These are phyloP conservation scores for Zangia roseola DNA, from an alignment of 768 basidiomycete species.

Conservation along the genomic window DNA sequence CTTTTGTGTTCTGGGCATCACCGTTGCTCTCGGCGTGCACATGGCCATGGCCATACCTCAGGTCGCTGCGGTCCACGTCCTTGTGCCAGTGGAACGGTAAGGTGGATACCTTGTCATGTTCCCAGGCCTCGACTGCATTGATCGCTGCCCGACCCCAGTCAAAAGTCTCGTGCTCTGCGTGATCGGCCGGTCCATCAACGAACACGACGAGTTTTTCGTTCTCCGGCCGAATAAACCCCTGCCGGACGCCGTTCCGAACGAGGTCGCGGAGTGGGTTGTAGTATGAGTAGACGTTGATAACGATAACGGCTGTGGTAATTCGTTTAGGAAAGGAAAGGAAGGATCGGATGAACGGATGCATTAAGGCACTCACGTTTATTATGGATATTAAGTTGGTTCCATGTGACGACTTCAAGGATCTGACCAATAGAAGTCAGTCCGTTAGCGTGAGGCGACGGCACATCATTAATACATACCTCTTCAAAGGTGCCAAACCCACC, in stretches of 20 bases:
- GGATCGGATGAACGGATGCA: not conserved
- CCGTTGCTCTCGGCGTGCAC: not conserved
- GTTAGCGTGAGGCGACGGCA: conserved; percentile 3
- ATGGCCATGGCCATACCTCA: conserved; percentile 16
- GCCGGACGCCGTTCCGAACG: conserved; percentile 61
- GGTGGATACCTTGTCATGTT: conserved; percentile 29
- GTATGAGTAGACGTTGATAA: conserved; percentile 84
- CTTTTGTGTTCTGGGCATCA: conserved; percentile 1
- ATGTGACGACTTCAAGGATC: conserved; percentile 91
- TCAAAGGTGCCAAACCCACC: conserved; percentile 97
- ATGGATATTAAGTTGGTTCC: conserved; percentile 91
- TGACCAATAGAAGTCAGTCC: conserved; percentile 25
- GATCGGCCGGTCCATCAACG: conserved; percentile 67
- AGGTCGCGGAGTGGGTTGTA: conserved; percentile 81
- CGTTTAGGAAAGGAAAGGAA: not conserved
- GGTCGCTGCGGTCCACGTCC: conserved; percentile 35
- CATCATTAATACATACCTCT: conserved; percentile 48
- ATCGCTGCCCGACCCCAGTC: conserved; percentile 80
- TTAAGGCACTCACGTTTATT: conserved; percentile 61
- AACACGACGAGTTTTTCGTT: conserved; percentile 68
- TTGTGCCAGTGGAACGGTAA: conserved; percentile 52
- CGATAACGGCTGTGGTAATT: conserved; percentile 60
- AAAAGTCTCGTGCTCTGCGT: conserved; percentile 52
- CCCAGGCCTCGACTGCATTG: conserved; percentile 63
- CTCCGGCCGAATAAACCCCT: conserved; percentile 69